A percentile compares a stretch with the other conserved stretches of the same genome.
Evolutionary conservation across 225 moss, liverwort and hornwort genomes (phyloP).

Genomic region (Bryum argenteum): DNA sequence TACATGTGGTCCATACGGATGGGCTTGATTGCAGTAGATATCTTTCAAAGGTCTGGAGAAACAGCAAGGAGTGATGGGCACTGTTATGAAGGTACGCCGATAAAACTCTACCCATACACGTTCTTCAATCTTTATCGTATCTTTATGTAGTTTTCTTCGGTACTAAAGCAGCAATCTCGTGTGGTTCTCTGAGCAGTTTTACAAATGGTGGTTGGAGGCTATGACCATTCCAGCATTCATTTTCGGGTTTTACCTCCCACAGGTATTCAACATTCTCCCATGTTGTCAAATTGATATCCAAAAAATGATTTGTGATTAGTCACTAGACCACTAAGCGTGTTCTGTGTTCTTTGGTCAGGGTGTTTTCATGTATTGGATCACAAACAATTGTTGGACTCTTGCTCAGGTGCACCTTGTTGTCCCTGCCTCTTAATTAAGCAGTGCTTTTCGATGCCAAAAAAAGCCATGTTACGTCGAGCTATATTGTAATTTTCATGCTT

Average conservation of each 20-base stretch:
- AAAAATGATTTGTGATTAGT: too few species aligned
- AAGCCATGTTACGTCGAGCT: too few species aligned
- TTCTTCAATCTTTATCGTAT: slow-evolving; percentile 5
- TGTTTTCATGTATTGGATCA: slow-evolving; percentile 98
- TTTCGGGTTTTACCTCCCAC: slow-evolving; percentile 93
- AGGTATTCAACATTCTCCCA: slow-evolving; percentile 51
- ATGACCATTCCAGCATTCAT: slow-evolving; percentile 87
- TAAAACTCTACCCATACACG: not conserved
- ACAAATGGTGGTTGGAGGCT: slow-evolving; percentile 99
- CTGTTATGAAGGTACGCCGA: slow-evolving; percentile 79
- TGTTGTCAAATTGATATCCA: slow-evolving; percentile 5
- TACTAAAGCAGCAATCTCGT: not conserved
- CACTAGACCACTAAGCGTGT: slow-evolving; percentile 2
- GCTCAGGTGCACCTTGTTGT: slow-evolving; percentile 65
- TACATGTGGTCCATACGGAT: slow-evolving; percentile 49
- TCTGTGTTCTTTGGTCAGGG: slow-evolving; percentile 53
- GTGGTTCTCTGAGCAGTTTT: slow-evolving; percentile 65
- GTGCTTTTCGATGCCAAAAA: slow-evolving; percentile 5
- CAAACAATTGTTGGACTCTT: slow-evolving; percentile 91
- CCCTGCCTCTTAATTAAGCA: not conserved
- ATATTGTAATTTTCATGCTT: not conserved
- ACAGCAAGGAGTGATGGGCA: slow-evolving; percentile 74
- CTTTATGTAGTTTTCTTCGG: not conserved
- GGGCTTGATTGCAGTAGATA: slow-evolving; percentile 70
- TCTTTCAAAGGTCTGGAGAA: slow-evolving; percentile 83